Conservation (phyloP, 306 rosid genomes). For the Begonia fuchsioides region DNA sequence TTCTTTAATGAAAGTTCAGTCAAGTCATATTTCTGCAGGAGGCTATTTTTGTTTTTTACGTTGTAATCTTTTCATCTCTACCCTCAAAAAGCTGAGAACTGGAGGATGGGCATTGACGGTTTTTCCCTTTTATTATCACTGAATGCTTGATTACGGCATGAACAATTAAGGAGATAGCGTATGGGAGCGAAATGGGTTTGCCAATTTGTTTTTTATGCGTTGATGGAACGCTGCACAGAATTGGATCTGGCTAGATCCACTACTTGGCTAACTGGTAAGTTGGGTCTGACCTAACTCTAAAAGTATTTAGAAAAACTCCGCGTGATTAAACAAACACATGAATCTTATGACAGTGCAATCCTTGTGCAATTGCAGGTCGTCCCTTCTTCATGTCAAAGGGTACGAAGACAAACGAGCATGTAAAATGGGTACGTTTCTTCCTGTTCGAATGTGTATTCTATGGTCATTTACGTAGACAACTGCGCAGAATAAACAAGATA, state of each 20-base stretch:
- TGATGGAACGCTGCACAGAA: slow-evolving; percentile 24
- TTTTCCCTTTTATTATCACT: slow-evolving; percentile 18
- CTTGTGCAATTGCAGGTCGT: slow-evolving; percentile 46
- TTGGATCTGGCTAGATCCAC: slow-evolving; percentile 2
- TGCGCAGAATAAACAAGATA: not conserved
- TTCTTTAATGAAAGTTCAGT: too few relatives aligned
- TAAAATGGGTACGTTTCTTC: not conserved
- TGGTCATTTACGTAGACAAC: not conserved
- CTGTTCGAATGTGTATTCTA: not conserved
- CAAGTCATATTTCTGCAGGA: too few relatives aligned
- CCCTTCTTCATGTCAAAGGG: slow-evolving; percentile 29
- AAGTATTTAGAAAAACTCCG: too few relatives aligned
- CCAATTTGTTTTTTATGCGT: too few relatives aligned
- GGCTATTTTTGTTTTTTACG: not conserved
- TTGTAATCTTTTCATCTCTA: slow-evolving; percentile 11
- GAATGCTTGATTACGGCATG: slow-evolving; percentile 28
- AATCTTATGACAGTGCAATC: too few relatives aligned
- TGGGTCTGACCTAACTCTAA: too few relatives aligned
- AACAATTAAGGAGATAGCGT: too few relatives aligned
- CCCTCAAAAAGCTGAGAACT: too few relatives aligned
- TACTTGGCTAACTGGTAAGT: too few relatives aligned
- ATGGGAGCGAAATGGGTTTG: slow-evolving; percentile 12
- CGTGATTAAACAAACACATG: too few relatives aligned
- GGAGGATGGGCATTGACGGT: slow-evolving; percentile 34
- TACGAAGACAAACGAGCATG: too few relatives aligned